Evolutionary conservation across 306 rosid species (phyloP), one percentile per base, ranked within the genome.

Genomic region (Mimosa pudica): DNA sequence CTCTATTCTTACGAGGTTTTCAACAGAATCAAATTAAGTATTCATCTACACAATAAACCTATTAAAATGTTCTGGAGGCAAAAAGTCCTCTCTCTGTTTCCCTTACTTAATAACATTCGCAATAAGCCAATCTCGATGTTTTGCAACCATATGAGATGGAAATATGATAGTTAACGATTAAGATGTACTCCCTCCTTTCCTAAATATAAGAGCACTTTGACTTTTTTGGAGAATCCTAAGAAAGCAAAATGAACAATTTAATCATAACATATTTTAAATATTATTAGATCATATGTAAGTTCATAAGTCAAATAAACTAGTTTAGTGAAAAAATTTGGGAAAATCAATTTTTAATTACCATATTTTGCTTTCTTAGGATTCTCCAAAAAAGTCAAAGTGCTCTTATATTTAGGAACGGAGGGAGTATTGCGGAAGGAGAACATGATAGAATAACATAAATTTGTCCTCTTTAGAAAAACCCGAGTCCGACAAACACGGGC

Each of bases 361-460:
- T n/a, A n/a, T n/a, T n/a, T n/a, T n/a, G n/a, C n/a, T n/a, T n/a
- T n/a, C n/a, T n/a, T n/a, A n/a, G n/a, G n/a, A n/a, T n/a, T n/a
- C n/a, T n/a, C n/a, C n/a, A n/a, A n/a, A n/a, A n/a, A n/a, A n/a
- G n/a, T n/a, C n/a, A n/a, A n/a, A n/a, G n/a, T n/a, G n/a, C n/a
- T n/a, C n/a, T n/a, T n/a, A n/a, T n/a, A n/a, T n/a, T n/a, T n/a
- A n/a, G n/a, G n/a, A n/a, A n/a, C n/a, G n/a, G n/a, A n/a, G n/a
- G n/a, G n/a, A n/a, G n/a, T n/a, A 18, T 4, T 7, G 55, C 0
- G 10, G 32, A 49, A 33, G 76, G 45, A 51, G 54, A 58, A 20
- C 75, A 47, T 69, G 42, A 64, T 77, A 38, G 2, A 3, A 24
- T 24, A 24, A 74, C 57, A 58, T 6, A 55, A 81, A 75, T 42